Base-by-base conservation (phyloP, 129 eudicot species). In the Chrysanthemum lavandulifolium region DNA sequence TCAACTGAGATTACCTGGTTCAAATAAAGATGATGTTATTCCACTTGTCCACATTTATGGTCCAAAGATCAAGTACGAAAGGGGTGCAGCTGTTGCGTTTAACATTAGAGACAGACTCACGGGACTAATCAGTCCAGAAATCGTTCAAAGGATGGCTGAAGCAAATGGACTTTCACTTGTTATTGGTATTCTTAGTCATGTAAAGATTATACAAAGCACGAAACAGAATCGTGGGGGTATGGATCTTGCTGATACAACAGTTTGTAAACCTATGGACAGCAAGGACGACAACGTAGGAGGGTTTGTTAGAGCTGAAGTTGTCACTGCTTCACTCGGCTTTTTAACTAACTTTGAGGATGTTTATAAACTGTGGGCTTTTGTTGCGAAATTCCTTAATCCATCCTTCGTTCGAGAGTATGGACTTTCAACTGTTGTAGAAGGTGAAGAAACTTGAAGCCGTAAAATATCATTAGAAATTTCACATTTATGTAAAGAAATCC, bases 71-170 rank as follows among this genome's bases (percentile, higher is more conserved):
- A 89, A 93, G 67, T 93, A 93, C 33, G 98, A 93, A 81, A 83
- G 98, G 71, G 98, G 98, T 23, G 98, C 97, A 19, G 86, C 98
- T 2, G 90, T 93, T 66, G 95, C 98, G 0, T 93, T 93, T 75
- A 89, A 89, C 59, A 79, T 93, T 79, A 84, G 88, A 66, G 89
- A 84, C 65, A 78, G 79, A 71, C 77, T 66, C 58, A 69, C 72
- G 61, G 95, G 98, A 18, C 53, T 89, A 8, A 79, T 93, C 18
- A 84, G 85, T 53, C 98, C 98, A 0, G 97, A 89, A 47, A 53
- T 86, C 9, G 90, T 93, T 50, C 95, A 85, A 65, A 93, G 83
- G 62, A 78, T 89, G 78, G 98, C 89, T 5, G 98, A 93, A 81
- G 73, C 76, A 16, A 80, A 82, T 65, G 95, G 95, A 40, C 85